Evolutionary conservation across 257 asterid genomes (phyloP), one percentile per base, ranked within the genome.

Genomic region (Solanum phureja): DNA sequence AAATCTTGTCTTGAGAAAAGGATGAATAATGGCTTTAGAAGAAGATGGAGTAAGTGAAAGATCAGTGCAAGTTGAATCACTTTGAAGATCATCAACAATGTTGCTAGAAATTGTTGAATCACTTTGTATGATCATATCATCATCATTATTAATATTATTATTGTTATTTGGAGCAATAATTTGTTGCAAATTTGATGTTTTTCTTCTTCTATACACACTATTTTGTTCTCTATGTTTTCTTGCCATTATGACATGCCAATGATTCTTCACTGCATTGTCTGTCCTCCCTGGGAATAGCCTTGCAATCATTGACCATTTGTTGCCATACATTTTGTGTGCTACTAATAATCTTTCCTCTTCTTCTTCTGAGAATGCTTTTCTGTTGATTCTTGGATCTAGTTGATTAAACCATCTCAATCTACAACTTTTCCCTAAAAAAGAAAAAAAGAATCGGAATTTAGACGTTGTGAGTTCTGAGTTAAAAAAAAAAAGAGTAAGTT

Each of bases 351-450:
- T 87, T 81, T 72, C 86, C 33, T 89, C 91, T 83, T 89, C 91
- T 34, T 89, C 91, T n/a, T 89, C 91, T 34, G 87, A 60, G 34
- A 89, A 89, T 49, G 89, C 42, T 19, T 62, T 83, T 52, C 71
- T 87, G 76, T 89, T 89, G 4, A 89, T 89, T 38, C 75, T 83
- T 49, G 91, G 91, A 87, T 89, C 91, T 49, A 89, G 86, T 83
- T 89, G 91, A 84, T 89, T 89, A 49, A 89, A 89, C 91, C 91
- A 89, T 52, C 91, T 89, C 49, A 89, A 79, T 64, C 91, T 89
- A 72, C 91, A 89, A 56, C 91, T 89, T 83, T 89, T 89, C 8
- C 91, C 91, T 74, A 2, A 52, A 52, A 73, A 35, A 35, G 3
- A 12, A 29, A 11, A 33, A 2, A 6, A 5, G 0, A 31, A 7